Evolutionary conservation across 495 filamentous ascomycete genomes (phyloP), one percentile per base, ranked within the genome.

Genomic region (Cetradonia linearis): DNA sequence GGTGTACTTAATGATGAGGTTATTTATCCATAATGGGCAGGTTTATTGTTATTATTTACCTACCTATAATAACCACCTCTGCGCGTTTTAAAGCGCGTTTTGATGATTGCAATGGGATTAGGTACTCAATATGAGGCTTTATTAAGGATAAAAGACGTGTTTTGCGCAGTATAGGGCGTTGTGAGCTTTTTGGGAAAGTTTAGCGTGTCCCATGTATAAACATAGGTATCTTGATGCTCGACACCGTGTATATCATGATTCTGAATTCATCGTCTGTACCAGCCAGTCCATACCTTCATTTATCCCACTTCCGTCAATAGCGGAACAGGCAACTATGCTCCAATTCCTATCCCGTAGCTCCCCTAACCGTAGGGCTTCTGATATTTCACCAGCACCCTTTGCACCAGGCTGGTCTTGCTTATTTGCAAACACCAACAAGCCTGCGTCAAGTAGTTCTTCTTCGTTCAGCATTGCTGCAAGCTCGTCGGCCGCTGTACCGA

Each of bases 201-300:
- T n/a, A n/a, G n/a, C n/a, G n/a, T n/a, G n/a, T n/a, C n/a, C n/a
- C 50, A n/a, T 54, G 27, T 49, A 10, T 62, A 23, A 55, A 20
- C 28, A 25, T 28, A 23, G 37, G n/a, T 57, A 59, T 50, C 11
- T 44, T 23, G 14, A 47, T 49, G 44, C 53, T 20, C 38, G 25
- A 47, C 25, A 8, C 36, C n/a, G 8, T 30, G 48, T 40, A 27
- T 40, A 20, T 69, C n/a, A 74, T 58, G 70, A 69, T n/a, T 72
- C 70, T 16, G 62, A 59, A 58, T 73, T 67, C 33, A 72, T 69
- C 3, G 70, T 71, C 67, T 72, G 67, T 81, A 93, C 90, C 69
- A 98, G 73, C 93, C 93, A 98, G 75, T 98, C 91, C 93, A 98
- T 98, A 53, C 93, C 93, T 70, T 98, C 93, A 58, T 83, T 86